A percentile compares a stretch with the other conserved stretches of the same genome.
phyloP scores from a whole-genome alignment of 306 rosid genomes.

The Castanea crenata region DNA sequence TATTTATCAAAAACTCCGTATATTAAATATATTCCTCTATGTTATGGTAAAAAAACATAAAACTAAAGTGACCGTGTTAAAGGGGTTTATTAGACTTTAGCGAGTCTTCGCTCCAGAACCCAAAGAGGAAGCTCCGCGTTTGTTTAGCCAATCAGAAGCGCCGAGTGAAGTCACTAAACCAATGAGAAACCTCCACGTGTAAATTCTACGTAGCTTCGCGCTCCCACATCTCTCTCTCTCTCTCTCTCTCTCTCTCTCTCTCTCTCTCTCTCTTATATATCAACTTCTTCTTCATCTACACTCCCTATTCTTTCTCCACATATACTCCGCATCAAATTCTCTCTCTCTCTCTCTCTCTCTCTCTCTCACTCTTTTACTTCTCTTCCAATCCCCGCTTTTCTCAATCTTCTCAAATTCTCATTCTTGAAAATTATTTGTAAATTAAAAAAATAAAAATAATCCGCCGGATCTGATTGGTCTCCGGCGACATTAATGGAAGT shows the following conservation, averaged over 20 bases:
- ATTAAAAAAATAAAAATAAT: background rate
- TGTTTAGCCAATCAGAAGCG: slow-evolving; percentile 57
- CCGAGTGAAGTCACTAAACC: slow-evolving; percentile 21
- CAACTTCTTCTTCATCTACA: background rate
- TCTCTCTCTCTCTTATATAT: background rate
- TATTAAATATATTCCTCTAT: too few relatives aligned
- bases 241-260: background rate
- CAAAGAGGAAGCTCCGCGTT: slow-evolving; percentile 35
- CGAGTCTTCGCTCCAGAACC: background rate
- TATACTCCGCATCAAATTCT: background rate
- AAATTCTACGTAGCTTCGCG: slow-evolving; percentile 36
- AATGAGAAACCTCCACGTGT: slow-evolving; percentile 63
- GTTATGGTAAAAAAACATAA: too few relatives aligned
- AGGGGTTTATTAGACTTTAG: too few relatives aligned
- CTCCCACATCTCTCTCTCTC: background rate
- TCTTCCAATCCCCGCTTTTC: background rate
- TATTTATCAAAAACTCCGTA: too few relatives aligned
- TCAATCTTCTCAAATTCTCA: background rate
- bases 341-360: background rate
- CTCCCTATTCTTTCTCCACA: background rate
- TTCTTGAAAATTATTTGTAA: background rate
- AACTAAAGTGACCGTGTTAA: too few relatives aligned
- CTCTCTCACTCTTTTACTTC: background rate
- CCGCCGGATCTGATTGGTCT: slow-evolving; percentile 26
- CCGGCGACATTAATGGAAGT: slow-evolving; percentile 70